Base-by-base conservation (phyloP, 768 basidiomycete genomes). In the Calocybe cyanea region DNA sequence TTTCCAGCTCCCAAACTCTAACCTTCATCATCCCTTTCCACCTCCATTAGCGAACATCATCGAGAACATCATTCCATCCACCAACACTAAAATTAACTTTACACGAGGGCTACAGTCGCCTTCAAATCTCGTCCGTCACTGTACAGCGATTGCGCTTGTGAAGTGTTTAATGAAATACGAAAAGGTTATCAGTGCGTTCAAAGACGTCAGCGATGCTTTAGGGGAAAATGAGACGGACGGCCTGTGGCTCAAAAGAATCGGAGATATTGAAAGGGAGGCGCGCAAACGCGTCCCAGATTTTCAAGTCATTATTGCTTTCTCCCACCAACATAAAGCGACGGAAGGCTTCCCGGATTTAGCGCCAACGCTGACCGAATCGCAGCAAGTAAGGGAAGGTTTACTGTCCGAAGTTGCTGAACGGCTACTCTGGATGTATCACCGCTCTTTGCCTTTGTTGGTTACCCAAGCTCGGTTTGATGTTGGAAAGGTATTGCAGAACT, bases 381-480 rank as follows among this genome's bases (percentile, higher is more conserved):
- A 68, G 41, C 56, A 45, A n/a, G 71, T 67, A 44, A 78, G 70
- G 60, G 65, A 63, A 0, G 80, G 81, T 0, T 62, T 98, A 50
- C 66, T 96, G 21, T 77, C 83, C 0, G 94, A 97, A 66, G 76
- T 78, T 40, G 81, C 92, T 1, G 81, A 92, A 53, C 65, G 92
- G 20, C 63, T 98, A 33, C 67, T 96, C 49, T 87, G 85, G 78
- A 71, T 94, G 40, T 98, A 96, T 60, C 89, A 95, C 54, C 73
- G 73, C 18, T 83, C 80, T 48, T 63, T 94, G 21, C 89, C 92
- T 0, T 68, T 75, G 1, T 65, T 91, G 1, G 84, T 88, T 3
- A 78, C 81, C 0, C 92, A 93, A 60, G 81, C 81, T 20, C 73
- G 83, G 40, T 97, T 94, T 55, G 94, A 97, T 61, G 80, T 86